Evolutionary conservation across 2,329 filamentous ascomycete species (phyloP), one percentile per base, ranked within the genome.

Genomic region (Xylariaceae sp.): DNA sequence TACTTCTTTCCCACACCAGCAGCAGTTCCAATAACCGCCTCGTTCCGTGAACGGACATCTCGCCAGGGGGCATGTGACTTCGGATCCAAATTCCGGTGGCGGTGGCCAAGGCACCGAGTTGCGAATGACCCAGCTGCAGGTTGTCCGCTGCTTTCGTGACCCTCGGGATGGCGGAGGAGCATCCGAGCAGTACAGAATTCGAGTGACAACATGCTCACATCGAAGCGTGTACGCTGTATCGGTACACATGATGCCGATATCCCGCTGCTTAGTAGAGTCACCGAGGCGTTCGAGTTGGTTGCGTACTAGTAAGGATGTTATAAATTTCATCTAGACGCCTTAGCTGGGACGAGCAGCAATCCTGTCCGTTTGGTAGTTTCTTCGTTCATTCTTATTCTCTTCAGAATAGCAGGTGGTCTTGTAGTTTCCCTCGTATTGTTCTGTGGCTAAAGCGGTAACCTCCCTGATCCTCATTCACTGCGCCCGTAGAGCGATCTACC

Each of bases 11-110:
- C 80, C 80, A 55, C 80, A 83, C 79, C 79, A 82, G 68, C 80
- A 83, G 68, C 80, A 83, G 68, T 81, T 80, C 81, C 81, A 83
- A 59, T 68, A 75, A 29, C 80, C 73, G 54, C 79, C 76, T 55
- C 77, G 76, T 46, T 71, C 69, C 68, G 81, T 79, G 61, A 80
- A 83, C 7, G 81, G 79, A 52, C 81, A 83, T 48, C 72, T 71
- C 7, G 74, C 61, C 53, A 81, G 67, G 44, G 79, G 77, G 60
- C 80, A 82, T 56, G 75, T 74, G 46, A 76, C 65, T 50, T 73
- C 67, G 4, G 50, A 47, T 21, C 72, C 73, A 64, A 76, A 77
- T 59, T 75, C 74, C 4, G 77, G 74, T 18, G 79, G 79, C 18
- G 78, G 77, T 48, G 80, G 79, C 66, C 80, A 79, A 7, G 76